These are phyloP conservation scores for Oryza coarctata DNA, from an alignment of 176 grass and related monocot species.

Conservation along the genomic window DNA sequence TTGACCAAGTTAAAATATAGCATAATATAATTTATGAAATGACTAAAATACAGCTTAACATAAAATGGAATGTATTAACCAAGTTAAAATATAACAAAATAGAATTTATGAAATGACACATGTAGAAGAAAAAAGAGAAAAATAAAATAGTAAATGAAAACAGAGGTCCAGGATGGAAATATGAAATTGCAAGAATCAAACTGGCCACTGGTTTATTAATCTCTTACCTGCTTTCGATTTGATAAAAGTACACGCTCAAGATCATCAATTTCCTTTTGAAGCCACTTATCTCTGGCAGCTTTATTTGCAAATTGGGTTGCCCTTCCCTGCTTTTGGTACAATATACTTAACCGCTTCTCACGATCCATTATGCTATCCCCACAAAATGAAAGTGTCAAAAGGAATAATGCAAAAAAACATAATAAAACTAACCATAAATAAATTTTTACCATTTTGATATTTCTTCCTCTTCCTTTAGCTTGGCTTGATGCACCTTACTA, in stretches of 20 bases:
- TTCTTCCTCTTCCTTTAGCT: constrained; percentile 84
- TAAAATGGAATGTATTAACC: constrained; percentile 20
- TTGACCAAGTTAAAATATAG: constrained; percentile 17
- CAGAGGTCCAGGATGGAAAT: constrained; percentile 1
- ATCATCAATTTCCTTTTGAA: constrained; percentile 96
- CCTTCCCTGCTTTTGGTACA: constrained; percentile 98
- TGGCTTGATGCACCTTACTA: constrained; percentile 69
- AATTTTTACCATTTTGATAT: constrained; percentile 80
- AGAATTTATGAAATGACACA: neutral
- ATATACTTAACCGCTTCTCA: constrained; percentile 94
- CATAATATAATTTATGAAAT: no score
- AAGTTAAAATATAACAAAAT: constrained; percentile 16
- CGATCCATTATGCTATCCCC: constrained; percentile 85
- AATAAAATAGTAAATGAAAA: constrained; percentile 10
- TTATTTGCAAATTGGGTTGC: constrained; percentile 92
- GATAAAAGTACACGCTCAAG: constrained; percentile 86
- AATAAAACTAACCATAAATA: constrained; percentile 1
- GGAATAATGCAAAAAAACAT: neutral
- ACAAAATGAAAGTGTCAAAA: constrained; percentile 32
- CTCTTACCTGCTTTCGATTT: constrained; percentile 81
- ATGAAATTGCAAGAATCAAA: constrained; percentile 26
- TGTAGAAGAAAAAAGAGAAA: neutral
- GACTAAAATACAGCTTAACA: neutral
- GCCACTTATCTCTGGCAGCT: constrained; percentile 88
- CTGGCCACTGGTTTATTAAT: constrained; percentile 34